Base-by-base conservation (phyloP, 2,329 filamentous ascomycete species). In the Mycocentrospora acerina region DNA sequence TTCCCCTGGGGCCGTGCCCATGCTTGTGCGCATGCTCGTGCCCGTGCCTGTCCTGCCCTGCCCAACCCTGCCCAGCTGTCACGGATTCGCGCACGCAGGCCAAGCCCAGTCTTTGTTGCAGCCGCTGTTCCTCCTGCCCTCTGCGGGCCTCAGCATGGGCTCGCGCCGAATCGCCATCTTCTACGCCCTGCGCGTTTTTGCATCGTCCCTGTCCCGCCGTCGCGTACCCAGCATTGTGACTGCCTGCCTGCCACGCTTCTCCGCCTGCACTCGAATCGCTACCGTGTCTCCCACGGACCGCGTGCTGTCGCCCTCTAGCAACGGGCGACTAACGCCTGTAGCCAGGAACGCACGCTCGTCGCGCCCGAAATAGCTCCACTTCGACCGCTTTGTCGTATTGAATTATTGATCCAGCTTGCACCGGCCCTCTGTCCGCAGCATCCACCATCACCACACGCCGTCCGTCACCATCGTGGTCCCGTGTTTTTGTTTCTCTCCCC, bases 321-420 rank as follows among this genome's bases (percentile, higher is more conserved):
- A 53, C 53, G 46, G 48, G 40, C 47, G 43, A 40, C 45, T 47
- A 47, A 43, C 27, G 40, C 33, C 35, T 39, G 46, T 48, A 51
- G 46, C 45, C 51, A 54, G 46, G 48, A 47, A 46, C 48, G 34
- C 46, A 50, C 44, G 50, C 47, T 39, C 42, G 40, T 43, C 52
- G 46, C 37, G 46, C 46, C 46, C 53, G 43, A 51, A 52, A 50
- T 53, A 54, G 50, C 47, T 49, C 44, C 53, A 42, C 43, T 37
- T 25, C 17, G 32, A 22, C 19, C 19, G 9, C 19, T 22, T 22
- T 22, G 9, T 22, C 19, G 19, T 22, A 22, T 22, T 22, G 19
- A 22, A 22, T 22, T 22, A 22, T 22, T 22, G 19, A 5, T 22
- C 9, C 19, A 9, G 19, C 19, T 9, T 22, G 19, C 19, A 5